Base-by-base conservation (phyloP, 1,139 yeast genomes). In the Zygosaccharomyces sapae region DNA sequence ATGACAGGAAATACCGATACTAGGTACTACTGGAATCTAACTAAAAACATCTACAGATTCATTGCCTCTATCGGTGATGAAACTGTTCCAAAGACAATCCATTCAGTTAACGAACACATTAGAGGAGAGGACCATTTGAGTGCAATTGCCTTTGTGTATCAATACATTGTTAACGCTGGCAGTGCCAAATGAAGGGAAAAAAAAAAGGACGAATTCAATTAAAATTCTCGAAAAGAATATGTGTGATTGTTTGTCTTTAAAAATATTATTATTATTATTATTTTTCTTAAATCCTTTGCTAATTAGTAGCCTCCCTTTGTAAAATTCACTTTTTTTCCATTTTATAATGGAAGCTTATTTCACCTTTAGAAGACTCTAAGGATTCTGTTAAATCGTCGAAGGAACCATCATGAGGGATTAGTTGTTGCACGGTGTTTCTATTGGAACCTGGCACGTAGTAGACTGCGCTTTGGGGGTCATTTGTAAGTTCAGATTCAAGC, bases 1-100 rank as follows among this genome's bases (percentile, higher is more conserved):
- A 77, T 85, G 79, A 75, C 86, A 5, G 96, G 86, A 27, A 88
- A 87, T 66, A 88, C 96, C 2, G 96, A 88, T 64, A 87, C 96
- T 6, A 77, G 79, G 61, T 77, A 79, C 62, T 87, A 85, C 69
- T 86, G 94, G 90, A 67, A 73, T 44, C 72, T 88, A 61, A 77
- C 89, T 12, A 71, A 73, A 46, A 79, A 85, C 62, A 86, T 89
- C 50, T 86, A 75, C 72, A 76, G 96, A 57, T 63, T 63, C 42
- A 47, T 55, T 45, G 65, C 56, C 25, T 52, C 62, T 24, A 53
- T 62, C 12, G 43, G 55, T 2, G 55, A 55, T 42, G 46, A 45
- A 10, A 52, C 54, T 13, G 40, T 53, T 5, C 43, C 59, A 25
- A 53, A 53, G 31, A 54, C 66, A 18, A 58, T 67, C 44, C 90